Evolutionary conservation across 2,329 filamentous ascomycete species (phyloP).

Genomic region (Calonectria hongkongensis): DNA sequence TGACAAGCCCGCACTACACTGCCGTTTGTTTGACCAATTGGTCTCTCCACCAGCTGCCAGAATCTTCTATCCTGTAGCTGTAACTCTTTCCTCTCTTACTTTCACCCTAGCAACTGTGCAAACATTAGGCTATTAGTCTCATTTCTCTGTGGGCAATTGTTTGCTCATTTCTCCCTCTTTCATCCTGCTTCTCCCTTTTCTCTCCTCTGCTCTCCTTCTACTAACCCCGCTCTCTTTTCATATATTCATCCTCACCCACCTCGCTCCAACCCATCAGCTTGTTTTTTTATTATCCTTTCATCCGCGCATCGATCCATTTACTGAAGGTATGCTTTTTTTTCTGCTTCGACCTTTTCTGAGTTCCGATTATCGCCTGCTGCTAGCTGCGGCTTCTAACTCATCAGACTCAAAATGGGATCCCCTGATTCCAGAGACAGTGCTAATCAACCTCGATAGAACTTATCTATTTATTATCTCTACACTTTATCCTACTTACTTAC

Average conservation of each 20-base stretch:
- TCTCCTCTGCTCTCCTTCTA: neutral
- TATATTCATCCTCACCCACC: neutral
- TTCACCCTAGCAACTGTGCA: slow-evolving; percentile 5
- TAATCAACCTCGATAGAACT: neutral
- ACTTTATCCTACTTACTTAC: neutral
- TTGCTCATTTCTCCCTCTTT: neutral
- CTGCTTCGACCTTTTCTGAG: neutral
- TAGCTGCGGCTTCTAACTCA: neutral
- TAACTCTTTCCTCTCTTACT: neutral
- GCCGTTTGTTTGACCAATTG: neutral
- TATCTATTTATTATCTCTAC: neutral
- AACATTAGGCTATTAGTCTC: slow-evolving; percentile 1
- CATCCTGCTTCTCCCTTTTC: neutral
- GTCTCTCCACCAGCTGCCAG: too few species aligned
- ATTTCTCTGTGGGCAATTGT: neutral
- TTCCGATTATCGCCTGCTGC: neutral
- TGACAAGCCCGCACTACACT: too few species aligned
- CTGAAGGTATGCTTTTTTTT: neutral
- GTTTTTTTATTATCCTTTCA: neutral
- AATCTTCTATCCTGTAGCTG: neutral
- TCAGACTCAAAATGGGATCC: neutral
- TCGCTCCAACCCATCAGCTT: neutral
- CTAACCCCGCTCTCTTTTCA: neutral
- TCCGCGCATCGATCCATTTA: neutral
- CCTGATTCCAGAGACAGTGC: neutral